Evolutionary conservation across 2,329 filamentous ascomycete genomes (phyloP), one percentile per base, ranked within the genome.

Genomic region (Beauveria rudraprayagi): DNA sequence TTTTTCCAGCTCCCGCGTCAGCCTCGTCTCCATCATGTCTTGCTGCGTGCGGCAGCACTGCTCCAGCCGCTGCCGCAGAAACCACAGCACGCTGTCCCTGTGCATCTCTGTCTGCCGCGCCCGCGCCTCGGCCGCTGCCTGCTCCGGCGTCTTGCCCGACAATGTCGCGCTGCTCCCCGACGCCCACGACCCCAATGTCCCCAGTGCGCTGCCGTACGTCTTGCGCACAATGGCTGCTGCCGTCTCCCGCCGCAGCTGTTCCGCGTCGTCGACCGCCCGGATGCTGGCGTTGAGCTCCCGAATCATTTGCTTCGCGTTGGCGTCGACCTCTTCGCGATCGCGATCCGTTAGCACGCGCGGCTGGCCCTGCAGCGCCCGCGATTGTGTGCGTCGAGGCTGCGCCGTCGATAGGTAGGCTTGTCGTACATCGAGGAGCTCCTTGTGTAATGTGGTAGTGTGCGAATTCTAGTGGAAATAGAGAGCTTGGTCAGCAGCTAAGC

Each of bases 361-460:
- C 68, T 77, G 71, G 68, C 77, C 78, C 62, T 80, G 76, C 56
- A 72, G 71, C 58, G 73, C 68, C 60, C 77, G 76, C 30, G 79
- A 77, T 64, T 84, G 79, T 54, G 80, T 75, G 70, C 81, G 76
- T 65, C 86, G 83, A 24, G 87, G 83, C 65, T 84, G 83, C 6
- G 88, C 85, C 24, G 89, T 92, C 37, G 92, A 94, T 56, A 99
- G 89, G 76, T 99, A 99, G 62, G 92, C 86, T 67, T 92, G 90
- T 63, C 93, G 90, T 69, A 96, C 91, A 63, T 87, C 85, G 70
- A 85, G 86, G 22, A 99, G 87, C 69, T 97, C 91, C 66, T 78
- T 78, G 67, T 91, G 87, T 41, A 99, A 85, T 56, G 88, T 90
- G 63, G 83, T 77, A 63, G 97, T 95, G 71, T 95, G 91, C 8